Evolutionary conservation across 192 early-diverging fungal genomes (phyloP).

Genomic region (Podochytrium sp.): DNA sequence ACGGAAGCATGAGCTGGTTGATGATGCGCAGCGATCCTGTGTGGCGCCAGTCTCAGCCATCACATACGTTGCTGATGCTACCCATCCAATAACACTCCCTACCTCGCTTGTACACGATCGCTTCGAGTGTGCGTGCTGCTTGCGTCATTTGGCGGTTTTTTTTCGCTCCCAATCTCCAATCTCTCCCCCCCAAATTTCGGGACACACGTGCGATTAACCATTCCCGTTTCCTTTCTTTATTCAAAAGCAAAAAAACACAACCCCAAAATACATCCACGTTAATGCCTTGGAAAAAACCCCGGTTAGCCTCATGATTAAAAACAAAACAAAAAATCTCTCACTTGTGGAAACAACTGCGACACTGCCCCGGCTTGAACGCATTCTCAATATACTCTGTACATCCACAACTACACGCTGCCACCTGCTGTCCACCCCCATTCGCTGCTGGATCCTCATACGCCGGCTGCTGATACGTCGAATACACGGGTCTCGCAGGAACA

Average conservation of each 20-base stretch:
- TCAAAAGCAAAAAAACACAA: too few species aligned
- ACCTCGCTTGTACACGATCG: slow-evolving; percentile 25
- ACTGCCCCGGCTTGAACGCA: slow-evolving; percentile 74
- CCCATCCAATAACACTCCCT: not conserved
- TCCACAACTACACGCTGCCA: slow-evolving; percentile 63
- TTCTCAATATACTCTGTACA: slow-evolving; percentile 77
- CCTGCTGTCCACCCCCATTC: not conserved
- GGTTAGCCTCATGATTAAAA: too few species aligned
- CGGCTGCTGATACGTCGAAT: not conserved
- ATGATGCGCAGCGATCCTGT: slow-evolving; percentile 72
- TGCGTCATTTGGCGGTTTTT: not conserved
- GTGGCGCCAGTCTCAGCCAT: not conserved
- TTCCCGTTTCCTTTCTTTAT: too few species aligned
- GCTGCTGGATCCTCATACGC: not conserved
- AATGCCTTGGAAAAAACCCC: too few species aligned
- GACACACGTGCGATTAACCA: too few species aligned
- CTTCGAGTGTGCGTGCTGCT: not conserved
- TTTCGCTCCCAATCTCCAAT: too few species aligned
- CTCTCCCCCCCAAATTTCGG: too few species aligned
- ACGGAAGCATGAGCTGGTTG: slow-evolving; percentile 92
- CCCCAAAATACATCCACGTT: too few species aligned
- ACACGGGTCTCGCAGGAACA: not conserved
- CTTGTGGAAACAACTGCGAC: slow-evolving; percentile 84
- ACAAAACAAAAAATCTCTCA: not conserved
- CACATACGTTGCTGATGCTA: not conserved